Conservation (phyloP, 2,329 filamentous ascomycete species). For the Rhinocladiella similis region DNA sequence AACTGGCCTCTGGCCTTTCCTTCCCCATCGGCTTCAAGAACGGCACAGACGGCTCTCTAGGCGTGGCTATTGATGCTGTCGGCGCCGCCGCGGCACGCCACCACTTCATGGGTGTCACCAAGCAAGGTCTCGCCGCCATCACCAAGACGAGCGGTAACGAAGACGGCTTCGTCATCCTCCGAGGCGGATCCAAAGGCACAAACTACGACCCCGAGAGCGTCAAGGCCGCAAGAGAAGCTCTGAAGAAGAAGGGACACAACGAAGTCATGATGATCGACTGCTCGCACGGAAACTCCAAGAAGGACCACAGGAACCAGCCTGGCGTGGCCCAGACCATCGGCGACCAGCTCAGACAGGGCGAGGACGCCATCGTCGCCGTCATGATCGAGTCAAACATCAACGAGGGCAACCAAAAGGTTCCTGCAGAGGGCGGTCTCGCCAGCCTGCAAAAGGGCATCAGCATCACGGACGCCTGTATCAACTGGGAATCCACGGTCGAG, state of each 20-base stretch:
- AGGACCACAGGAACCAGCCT: slow-evolving; percentile 96
- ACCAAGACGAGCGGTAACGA: slow-evolving; percentile 93
- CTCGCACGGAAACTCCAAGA: slow-evolving; percentile 92
- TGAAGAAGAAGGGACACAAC: slow-evolving; percentile 71
- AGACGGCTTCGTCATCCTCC: slow-evolving; percentile 94
- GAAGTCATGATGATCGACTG: slow-evolving; percentile 95
- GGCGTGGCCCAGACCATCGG: slow-evolving; percentile 82
- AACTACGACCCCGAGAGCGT: slow-evolving; percentile 91
- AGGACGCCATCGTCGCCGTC: slow-evolving; percentile 87
- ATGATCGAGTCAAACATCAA: slow-evolving; percentile 99
- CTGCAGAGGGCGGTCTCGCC: slow-evolving; percentile 71
- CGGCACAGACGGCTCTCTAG: slow-evolving; percentile 86
- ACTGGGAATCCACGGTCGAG: slow-evolving; percentile 81
- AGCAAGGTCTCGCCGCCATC: slow-evolving; percentile 92
- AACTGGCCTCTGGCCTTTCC: slow-evolving; percentile 87
- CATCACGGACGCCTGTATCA: slow-evolving; percentile 96
- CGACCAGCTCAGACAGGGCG: slow-evolving; percentile 80
- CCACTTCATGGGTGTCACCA: slow-evolving; percentile 96
- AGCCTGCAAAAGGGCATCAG: slow-evolving; percentile 90
- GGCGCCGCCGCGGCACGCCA: slow-evolving; percentile 89
- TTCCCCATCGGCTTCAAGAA: slow-evolving; percentile 99
- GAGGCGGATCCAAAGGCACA: slow-evolving; percentile 87
- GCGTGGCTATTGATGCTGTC: slow-evolving; percentile 92
- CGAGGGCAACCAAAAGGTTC: slow-evolving; percentile 91
- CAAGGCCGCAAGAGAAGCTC: slow-evolving; percentile 74